Conservation (phyloP, 805 yeast species). For the Millerozyma acaciae region DNA sequence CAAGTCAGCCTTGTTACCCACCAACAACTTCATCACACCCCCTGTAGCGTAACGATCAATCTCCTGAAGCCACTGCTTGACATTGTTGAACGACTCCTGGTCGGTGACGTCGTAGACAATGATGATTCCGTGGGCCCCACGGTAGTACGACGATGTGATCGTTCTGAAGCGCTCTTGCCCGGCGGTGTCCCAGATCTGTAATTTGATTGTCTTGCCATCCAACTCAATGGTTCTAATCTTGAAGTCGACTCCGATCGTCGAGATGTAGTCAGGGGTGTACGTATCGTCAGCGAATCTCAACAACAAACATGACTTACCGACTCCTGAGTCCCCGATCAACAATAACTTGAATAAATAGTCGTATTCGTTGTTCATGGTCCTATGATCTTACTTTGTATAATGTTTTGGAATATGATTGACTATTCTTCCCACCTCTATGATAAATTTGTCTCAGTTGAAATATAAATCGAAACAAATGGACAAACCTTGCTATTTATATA, state of each 20-base stretch:
- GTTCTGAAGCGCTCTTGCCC: constrained; percentile 99
- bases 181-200: constrained; percentile 99
- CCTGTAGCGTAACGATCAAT: constrained; percentile 98
- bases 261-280: constrained; percentile 92
- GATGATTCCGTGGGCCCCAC: constrained; percentile 98
- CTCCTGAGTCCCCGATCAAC: constrained; percentile 97
- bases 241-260: constrained; percentile 97
- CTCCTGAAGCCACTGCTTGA: constrained; percentile 97
- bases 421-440: too few species aligned
- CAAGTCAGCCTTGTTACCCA: constrained; percentile 95
- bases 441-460: too few species aligned
- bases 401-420: too few species aligned
- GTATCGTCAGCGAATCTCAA: constrained; percentile 96
- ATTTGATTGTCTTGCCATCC: constrained; percentile 94
- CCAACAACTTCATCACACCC: constrained; percentile 91
- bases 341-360: constrained; percentile 93
- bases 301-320: constrained; percentile 93
- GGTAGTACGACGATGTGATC: constrained; percentile 92
- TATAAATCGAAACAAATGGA: too few species aligned
- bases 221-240: constrained; percentile 84
- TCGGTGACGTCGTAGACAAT: constrained; percentile 98
- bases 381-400: too few species aligned
- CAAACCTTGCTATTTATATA: too few species aligned
- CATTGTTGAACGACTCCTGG: constrained; percentile 93
- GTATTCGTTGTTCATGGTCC: constrained; percentile 96